These are phyloP conservation scores for Cnidoscolus chayamansa DNA, from an alignment of 441 rosid genomes.

Conservation along the genomic window DNA sequence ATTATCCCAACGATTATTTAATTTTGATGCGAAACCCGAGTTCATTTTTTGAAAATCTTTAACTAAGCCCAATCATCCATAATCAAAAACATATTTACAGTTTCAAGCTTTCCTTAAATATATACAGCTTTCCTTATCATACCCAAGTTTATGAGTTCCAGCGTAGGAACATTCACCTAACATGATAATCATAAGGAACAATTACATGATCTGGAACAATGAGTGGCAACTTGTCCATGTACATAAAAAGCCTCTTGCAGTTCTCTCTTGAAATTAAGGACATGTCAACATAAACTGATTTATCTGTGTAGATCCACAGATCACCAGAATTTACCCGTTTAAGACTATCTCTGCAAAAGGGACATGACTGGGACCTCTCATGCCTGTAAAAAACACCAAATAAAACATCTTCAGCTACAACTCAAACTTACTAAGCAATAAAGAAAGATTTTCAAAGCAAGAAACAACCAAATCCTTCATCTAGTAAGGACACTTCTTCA, in stretches of 20 bases:
- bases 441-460: background rate
- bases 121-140: constrained; percentile 18
- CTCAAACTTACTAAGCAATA: background rate
- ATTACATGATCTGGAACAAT: constrained; percentile 52
- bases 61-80: background rate
- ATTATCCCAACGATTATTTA: background rate
- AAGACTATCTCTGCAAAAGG: constrained; percentile 78
- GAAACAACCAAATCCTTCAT: background rate
- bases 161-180: constrained; percentile 32
- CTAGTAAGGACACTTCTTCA: background rate
- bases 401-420: background rate
- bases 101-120: constrained; percentile 1
- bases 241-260: constrained; percentile 56
- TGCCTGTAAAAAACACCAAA: constrained; percentile 45
- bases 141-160: background rate
- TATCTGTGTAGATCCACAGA: constrained; percentile 68
- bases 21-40: background rate
- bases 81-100: constrained; percentile 10
- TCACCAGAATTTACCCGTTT: constrained; percentile 68
- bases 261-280: constrained; percentile 49
- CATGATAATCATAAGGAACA: constrained; percentile 46
- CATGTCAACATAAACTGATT: constrained; percentile 46
- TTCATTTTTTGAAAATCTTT: background rate
- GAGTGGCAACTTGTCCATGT: constrained; percentile 69
- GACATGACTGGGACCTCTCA: constrained; percentile 74